Percentiles rank a stretch among this genome's conserved stretches.
These are phyloP conservation scores for Sugiyamaella qingdaonensis DNA, from an alignment of 805 yeast genomes.

Conservation along the genomic window DNA sequence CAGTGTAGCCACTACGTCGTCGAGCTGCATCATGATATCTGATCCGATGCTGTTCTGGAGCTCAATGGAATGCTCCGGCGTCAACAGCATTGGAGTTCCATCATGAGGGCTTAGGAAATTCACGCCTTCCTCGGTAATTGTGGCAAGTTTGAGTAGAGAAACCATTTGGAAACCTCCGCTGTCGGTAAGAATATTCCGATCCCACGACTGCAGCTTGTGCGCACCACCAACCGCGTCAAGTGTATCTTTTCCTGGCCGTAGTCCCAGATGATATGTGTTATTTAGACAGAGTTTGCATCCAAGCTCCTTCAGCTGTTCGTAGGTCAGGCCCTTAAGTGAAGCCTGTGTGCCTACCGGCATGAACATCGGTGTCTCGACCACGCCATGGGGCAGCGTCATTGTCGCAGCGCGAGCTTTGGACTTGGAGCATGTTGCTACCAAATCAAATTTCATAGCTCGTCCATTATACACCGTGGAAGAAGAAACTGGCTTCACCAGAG, in stretches of 20 bases:
- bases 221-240: slow-evolving; percentile 43
- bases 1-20: slow-evolving; percentile 42
- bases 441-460: slow-evolving; percentile 35
- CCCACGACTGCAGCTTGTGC: slow-evolving; percentile 41
- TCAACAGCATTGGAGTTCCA: slow-evolving; percentile 42
- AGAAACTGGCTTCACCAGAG: slow-evolving; percentile 3
- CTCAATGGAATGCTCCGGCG: slow-evolving; percentile 45
- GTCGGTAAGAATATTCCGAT: slow-evolving; percentile 41
- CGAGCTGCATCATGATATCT: slow-evolving; percentile 46
- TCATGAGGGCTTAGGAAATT: slow-evolving; percentile 43
- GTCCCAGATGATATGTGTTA: slow-evolving; percentile 43
- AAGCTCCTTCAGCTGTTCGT: slow-evolving; percentile 38
- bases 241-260: slow-evolving; percentile 41
- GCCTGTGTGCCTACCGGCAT: slow-evolving; percentile 49
- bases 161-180: slow-evolving; percentile 48
- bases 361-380: slow-evolving; percentile 42
- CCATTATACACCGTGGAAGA: slow-evolving; percentile 14
- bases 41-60: slow-evolving; percentile 43
- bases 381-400: slow-evolving; percentile 41
- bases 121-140: slow-evolving; percentile 46
- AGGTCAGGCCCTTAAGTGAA: slow-evolving; percentile 41
- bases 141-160: slow-evolving; percentile 41
- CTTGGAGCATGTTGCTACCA: slow-evolving; percentile 40
- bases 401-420: slow-evolving; percentile 42
- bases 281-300: slow-evolving; percentile 42